phyloP scores from a whole-genome alignment of 768 basidiomycete species.

The Russula sp. region DNA sequence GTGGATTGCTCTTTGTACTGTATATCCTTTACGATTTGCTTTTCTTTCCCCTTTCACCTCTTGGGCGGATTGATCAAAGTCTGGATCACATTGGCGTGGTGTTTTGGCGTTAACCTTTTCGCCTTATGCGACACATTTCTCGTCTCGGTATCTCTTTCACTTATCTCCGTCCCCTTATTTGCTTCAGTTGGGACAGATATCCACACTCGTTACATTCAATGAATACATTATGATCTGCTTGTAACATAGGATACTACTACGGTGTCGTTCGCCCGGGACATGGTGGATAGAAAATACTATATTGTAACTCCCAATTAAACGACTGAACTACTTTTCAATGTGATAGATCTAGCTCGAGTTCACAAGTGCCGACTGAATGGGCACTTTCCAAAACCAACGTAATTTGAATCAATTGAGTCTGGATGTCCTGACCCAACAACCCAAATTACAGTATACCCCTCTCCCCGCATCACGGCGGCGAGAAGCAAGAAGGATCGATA shows the following conservation, averaged over 20 bases:
- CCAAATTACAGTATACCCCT: neutral
- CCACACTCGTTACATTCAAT: neutral
- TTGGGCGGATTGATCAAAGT: neutral
- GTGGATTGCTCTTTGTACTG: neutral
- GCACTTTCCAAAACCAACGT: neutral
- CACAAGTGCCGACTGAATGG: neutral
- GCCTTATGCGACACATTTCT: neutral
- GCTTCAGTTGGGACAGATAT: neutral
- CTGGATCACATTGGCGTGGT: neutral
- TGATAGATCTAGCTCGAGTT: neutral
- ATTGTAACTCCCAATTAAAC: neutral
- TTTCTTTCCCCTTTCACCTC: neutral
- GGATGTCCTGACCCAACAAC: neutral
- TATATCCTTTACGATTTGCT: neutral
- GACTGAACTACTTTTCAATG: neutral
- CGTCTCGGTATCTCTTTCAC: neutral
- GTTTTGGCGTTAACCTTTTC: neutral
- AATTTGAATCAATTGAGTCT: neutral
- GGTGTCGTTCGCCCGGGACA: neutral
- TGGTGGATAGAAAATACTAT: neutral
- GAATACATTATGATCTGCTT: conserved; percentile 7
- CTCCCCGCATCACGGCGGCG: conserved; percentile 3
- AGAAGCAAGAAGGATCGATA: neutral
- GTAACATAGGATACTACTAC: conserved; percentile 2
- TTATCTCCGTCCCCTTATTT: neutral